Percentiles rank a stretch among this genome's conserved stretches.
Conservation (phyloP, 108 stramenopile species). For the Skeletonema menzelii region DNA sequence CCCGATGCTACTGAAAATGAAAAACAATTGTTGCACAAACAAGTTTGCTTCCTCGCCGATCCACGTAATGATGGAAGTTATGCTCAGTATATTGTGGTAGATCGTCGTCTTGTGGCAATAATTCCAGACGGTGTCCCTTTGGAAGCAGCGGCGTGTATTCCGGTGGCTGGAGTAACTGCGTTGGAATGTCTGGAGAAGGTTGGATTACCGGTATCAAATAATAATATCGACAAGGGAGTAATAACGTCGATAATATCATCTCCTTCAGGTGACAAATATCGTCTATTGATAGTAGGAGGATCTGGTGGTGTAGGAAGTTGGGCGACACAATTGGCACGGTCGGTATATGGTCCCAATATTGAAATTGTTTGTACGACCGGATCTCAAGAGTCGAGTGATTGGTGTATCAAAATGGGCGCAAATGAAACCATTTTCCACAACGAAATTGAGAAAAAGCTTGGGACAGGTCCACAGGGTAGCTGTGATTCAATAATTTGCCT, state of each 20-base stretch:
- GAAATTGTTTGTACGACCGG: constrained; percentile 51
- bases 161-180: constrained; percentile 54
- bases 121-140: constrained; percentile 20
- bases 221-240: background rate
- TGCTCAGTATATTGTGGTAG: constrained; percentile 43
- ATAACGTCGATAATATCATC: background rate
- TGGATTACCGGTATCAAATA: constrained; percentile 9
- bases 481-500: constrained; percentile 57
- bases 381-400: constrained; percentile 21
- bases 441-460: constrained; percentile 21
- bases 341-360: constrained; percentile 33
- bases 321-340: constrained; percentile 28
- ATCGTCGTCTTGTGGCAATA: constrained; percentile 27
- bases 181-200: constrained; percentile 50
- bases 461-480: constrained; percentile 44
- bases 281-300: constrained; percentile 49
- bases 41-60: constrained; percentile 48
- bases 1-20: background rate
- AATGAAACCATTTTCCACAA: constrained; percentile 29
- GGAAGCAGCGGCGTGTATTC: constrained; percentile 37
- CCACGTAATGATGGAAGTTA: constrained; percentile 45
- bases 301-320: constrained; percentile 64
- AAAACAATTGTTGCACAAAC: constrained; percentile 10
- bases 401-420: constrained; percentile 46
- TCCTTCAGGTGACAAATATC: background rate